These are phyloP conservation scores for Pythium sukuiense DNA, from an alignment of 352 stramenopile genomes.

Conservation along the genomic window DNA sequence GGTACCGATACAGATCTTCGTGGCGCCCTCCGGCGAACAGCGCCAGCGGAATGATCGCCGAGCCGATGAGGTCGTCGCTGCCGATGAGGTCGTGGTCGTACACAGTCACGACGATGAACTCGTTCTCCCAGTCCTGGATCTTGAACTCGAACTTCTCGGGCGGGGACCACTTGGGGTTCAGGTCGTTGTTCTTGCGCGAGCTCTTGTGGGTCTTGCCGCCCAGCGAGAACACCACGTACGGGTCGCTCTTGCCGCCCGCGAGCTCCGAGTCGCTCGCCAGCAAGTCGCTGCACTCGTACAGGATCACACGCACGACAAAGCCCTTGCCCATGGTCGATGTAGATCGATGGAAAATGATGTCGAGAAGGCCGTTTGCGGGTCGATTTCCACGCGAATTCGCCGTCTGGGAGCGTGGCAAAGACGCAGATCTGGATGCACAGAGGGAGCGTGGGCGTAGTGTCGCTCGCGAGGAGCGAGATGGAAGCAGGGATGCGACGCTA, in stretches of 20 bases:
- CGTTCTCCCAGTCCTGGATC: slow-evolving; percentile 55
- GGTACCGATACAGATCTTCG: slow-evolving; percentile 69
- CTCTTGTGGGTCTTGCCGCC: slow-evolving; percentile 54
- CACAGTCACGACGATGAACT: slow-evolving; percentile 68
- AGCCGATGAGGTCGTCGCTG: slow-evolving; percentile 74
- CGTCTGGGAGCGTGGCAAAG: neutral
- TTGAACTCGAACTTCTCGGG: slow-evolving; percentile 78
- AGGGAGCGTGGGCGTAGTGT: no score
- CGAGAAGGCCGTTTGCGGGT: neutral
- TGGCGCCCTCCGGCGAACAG: slow-evolving; percentile 61
- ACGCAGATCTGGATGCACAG: neutral
- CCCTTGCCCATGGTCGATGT: slow-evolving; percentile 33
- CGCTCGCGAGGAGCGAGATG: neutral
- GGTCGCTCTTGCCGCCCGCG: slow-evolving; percentile 62
- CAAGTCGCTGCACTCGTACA: slow-evolving; percentile 67
- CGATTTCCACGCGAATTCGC: neutral
- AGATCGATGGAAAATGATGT: neutral
- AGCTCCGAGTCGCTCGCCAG: slow-evolving; percentile 46
- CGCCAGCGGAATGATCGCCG: slow-evolving; percentile 59
- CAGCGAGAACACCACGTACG: slow-evolving; percentile 66
- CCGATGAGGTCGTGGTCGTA: slow-evolving; percentile 72
- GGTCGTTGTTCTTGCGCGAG: slow-evolving; percentile 57
- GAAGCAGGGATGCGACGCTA: neutral
- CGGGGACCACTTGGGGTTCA: slow-evolving; percentile 70
- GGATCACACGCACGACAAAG: slow-evolving; percentile 46